phyloP scores from a whole-genome alignment of 805 yeast species.

The Peterozyma xylosa region DNA sequence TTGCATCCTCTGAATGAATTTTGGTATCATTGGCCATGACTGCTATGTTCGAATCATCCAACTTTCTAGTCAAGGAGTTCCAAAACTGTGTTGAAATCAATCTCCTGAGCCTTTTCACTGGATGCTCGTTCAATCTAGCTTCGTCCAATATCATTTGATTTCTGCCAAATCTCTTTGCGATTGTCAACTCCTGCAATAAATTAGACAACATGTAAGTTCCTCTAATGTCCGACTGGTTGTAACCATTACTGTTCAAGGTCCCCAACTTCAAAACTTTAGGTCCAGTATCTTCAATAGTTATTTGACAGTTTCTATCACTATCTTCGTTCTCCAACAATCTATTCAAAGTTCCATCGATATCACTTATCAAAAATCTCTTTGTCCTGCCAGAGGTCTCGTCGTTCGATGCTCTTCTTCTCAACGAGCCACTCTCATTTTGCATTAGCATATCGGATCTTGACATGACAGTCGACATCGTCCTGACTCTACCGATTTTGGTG shows the following conservation, averaged over 20 bases:
- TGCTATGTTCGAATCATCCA: conserved; percentile 54
- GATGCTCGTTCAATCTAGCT: conserved; percentile 77
- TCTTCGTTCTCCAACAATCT: conserved; percentile 72
- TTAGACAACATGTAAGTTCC: conserved; percentile 90
- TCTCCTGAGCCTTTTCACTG: conserved; percentile 69
- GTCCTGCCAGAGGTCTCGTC: conserved; percentile 33
- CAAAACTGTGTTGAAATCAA: conserved; percentile 74
- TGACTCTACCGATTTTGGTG: conserved; percentile 38
- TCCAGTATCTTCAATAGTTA: conserved; percentile 78
- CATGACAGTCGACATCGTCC: conserved; percentile 42
- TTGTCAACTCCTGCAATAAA: conserved; percentile 78
- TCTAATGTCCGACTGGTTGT: conserved; percentile 59
- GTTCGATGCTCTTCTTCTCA: conserved; percentile 44
- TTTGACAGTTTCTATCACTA: conserved; percentile 78
- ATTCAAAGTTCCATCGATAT: conserved; percentile 65
- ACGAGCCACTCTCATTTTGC: background rate
- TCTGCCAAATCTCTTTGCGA: conserved; percentile 76
- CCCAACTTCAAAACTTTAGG: conserved; percentile 77
- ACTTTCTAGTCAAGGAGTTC: conserved; percentile 66
- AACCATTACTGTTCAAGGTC: conserved; percentile 82
- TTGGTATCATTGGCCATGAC: conserved; percentile 76
- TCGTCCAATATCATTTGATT: conserved; percentile 77
- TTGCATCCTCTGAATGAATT: conserved; percentile 51
- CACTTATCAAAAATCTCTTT: conserved; percentile 59
- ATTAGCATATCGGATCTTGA: background rate